phyloP scores from a whole-genome alignment of 208 protist species.

The Trypanosoma scelopori region DNA sequence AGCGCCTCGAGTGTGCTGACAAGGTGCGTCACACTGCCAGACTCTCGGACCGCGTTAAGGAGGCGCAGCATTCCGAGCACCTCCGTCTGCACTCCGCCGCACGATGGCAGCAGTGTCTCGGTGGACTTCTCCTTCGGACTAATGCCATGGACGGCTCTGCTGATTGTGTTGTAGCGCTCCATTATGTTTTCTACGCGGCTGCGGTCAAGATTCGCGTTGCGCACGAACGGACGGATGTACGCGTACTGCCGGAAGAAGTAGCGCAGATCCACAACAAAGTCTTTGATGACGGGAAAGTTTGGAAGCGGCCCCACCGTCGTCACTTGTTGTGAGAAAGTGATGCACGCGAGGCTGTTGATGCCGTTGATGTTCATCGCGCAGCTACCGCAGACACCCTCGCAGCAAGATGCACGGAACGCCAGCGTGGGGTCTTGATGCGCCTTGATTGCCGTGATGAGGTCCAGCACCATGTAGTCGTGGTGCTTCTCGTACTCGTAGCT shows the following conservation, averaged over 20 bases:
- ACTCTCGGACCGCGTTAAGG: slow-evolving; percentile 56
- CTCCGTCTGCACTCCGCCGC: slow-evolving; percentile 27
- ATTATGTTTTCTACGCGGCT: slow-evolving; percentile 79
- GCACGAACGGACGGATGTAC: slow-evolving; percentile 88
- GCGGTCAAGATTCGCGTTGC: slow-evolving; percentile 84
- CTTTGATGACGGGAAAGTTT: slow-evolving; percentile 92
- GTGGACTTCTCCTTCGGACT: slow-evolving; percentile 37
- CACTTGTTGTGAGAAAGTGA: slow-evolving; percentile 81
- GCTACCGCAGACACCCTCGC: slow-evolving; percentile 92
- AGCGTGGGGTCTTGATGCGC: slow-evolving; percentile 91
- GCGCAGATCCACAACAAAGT: slow-evolving; percentile 90
- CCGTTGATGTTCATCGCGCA: slow-evolving; percentile 95
- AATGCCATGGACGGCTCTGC: slow-evolving; percentile 60
- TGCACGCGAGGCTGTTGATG: slow-evolving; percentile 91
- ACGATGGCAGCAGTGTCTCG: slow-evolving; percentile 10
- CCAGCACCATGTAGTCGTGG: slow-evolving; percentile 92
- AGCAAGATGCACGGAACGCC: slow-evolving; percentile 90
- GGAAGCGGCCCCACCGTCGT: slow-evolving; percentile 87
- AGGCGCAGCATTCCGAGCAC: slow-evolving; percentile 50
- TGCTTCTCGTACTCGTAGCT: slow-evolving; percentile 91
- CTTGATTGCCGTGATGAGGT: slow-evolving; percentile 89
- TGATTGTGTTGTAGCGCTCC: slow-evolving; percentile 72
- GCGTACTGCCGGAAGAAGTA: slow-evolving; percentile 92
- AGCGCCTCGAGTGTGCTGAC: slow-evolving; percentile 53
- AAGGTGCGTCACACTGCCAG: slow-evolving; percentile 66